phyloP scores from a whole-genome alignment of 768 basidiomycete species.

The Lactarius trivialis region DNA sequence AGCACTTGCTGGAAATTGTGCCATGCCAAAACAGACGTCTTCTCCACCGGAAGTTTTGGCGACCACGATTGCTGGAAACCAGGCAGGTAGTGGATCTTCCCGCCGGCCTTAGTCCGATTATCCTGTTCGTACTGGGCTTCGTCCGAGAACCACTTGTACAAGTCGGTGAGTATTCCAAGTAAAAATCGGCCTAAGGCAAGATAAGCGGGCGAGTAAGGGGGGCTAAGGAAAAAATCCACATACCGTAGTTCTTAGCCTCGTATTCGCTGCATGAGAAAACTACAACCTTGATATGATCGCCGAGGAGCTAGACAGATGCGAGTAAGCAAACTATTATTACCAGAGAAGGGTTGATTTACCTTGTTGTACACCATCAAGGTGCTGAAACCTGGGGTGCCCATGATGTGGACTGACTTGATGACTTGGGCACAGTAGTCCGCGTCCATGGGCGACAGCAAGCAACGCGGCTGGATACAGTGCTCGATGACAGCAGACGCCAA shows the following conservation, averaged over 20 bases:
- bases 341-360: conserved; percentile 31
- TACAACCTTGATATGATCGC: conserved; percentile 75
- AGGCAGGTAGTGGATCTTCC: conserved; percentile 55
- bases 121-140: conserved; percentile 68
- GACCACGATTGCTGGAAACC: conserved; percentile 57
- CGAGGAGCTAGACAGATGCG: conserved; percentile 57
- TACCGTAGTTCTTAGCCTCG: conserved; percentile 92
- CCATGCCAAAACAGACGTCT: conserved; percentile 61
- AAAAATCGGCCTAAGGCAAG: conserved; percentile 71
- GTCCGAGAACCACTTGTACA: conserved; percentile 74
- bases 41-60: conserved; percentile 38
- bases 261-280: conserved; percentile 94
- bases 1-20: conserved; percentile 59
- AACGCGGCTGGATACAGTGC: conserved; percentile 89
- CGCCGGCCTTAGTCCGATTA: conserved; percentile 57
- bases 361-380: conserved; percentile 79
- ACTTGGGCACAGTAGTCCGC: conserved; percentile 92
- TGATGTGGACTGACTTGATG: conserved; percentile 78
- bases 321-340: not conserved
- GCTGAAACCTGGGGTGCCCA: conserved; percentile 86
- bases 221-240: conserved; percentile 21
- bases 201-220: not conserved
- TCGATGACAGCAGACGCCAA: conserved; percentile 68
- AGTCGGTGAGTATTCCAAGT: conserved; percentile 66
- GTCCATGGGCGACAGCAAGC: conserved; percentile 92